Evolutionary conservation across 2,329 filamentous ascomycete genomes (phyloP), one percentile per base, ranked within the genome.

Genomic region (Blumeria graminis): DNA sequence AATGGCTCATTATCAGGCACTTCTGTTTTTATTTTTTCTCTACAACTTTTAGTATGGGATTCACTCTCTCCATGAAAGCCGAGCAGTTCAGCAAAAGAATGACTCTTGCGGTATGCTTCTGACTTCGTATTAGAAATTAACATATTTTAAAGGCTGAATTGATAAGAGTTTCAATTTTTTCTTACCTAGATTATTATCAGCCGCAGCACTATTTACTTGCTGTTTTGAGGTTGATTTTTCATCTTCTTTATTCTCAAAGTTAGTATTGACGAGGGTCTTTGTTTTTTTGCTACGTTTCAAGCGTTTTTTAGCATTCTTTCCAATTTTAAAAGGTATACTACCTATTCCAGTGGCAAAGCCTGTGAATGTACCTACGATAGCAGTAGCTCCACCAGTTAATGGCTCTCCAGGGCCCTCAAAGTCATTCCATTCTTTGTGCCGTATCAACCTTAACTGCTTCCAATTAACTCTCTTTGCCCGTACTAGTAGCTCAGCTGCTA

Each of bases 391-490:
- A 3, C 82, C 83, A 0, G 81, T 84, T 11, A 87, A 70, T 0
- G 83, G 83, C 63, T 86, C 83, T 0, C 82, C 82, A 0, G 82
- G 82, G 0, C 84, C 84, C 61, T 84, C 81, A 62, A 86, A 86
- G 62, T 86, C 82, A 61, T 85, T 84, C 81, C 82, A 87, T 62
- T 85, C 81, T 55, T 75, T 77, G 62, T 84, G 80, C 8, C 83
- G 72, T 8, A 84, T 63, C 0, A 86, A 71, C 11, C 76, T 74
- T 51, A 87, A 67, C 57, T 78, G 76, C 56, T 74, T 76, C 76
- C 80, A 85, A 28, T 73, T 72, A 22, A 84, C 64, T 59, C 76
- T 73, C n/a, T 77, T 78, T 59, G 72, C 73, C 36, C 76, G 72
- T 3, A 83, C 76, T 1, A 84, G 68, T 1, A 84, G 69, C 32